Evolutionary conservation across 768 basidiomycete genomes (phyloP).

Genomic region (Trametes coccinea): DNA sequence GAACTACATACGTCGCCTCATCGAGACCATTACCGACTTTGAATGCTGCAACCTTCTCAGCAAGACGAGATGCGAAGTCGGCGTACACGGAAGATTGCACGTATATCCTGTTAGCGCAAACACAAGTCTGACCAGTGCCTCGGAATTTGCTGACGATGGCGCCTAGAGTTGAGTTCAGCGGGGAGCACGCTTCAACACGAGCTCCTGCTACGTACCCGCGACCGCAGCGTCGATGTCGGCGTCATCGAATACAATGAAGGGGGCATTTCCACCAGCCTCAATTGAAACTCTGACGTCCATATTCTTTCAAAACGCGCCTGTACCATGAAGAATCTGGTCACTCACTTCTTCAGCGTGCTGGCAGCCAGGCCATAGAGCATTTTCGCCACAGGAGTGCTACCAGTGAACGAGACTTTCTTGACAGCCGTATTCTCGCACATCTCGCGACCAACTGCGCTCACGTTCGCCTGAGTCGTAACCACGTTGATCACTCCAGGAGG

Average conservation of each 20-base stretch:
- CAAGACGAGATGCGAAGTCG: conserved; percentile 85
- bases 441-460: conserved; percentile 87
- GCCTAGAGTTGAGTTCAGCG: conserved; percentile 39
- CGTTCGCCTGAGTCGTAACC: conserved; percentile 84
- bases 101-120: conserved; percentile 90
- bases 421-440: conserved; percentile 87
- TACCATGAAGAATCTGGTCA: neutral
- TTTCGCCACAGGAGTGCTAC: conserved; percentile 81
- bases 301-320: too few relatives aligned
- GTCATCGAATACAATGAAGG: conserved; percentile 97
- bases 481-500: conserved; percentile 96
- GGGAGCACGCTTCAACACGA: too few relatives aligned
- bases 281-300: conserved; percentile 52
- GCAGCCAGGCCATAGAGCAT: conserved; percentile 70
- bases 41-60: conserved; percentile 79
- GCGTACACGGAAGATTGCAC: conserved; percentile 92
- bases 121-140: conserved; percentile 77
- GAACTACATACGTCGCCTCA: conserved; percentile 58
- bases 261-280: conserved; percentile 93
- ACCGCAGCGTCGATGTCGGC: conserved; percentile 93
- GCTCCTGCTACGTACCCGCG: conserved; percentile 50
- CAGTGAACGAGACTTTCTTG: conserved; percentile 91
- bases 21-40: conserved; percentile 90
- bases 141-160: conserved; percentile 82
- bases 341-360: conserved; percentile 80